Percentiles rank a stretch among this genome's conserved stretches.
Conservation (phyloP, 208 protist genomes). For the Trypanosoma cruzi region DNA sequence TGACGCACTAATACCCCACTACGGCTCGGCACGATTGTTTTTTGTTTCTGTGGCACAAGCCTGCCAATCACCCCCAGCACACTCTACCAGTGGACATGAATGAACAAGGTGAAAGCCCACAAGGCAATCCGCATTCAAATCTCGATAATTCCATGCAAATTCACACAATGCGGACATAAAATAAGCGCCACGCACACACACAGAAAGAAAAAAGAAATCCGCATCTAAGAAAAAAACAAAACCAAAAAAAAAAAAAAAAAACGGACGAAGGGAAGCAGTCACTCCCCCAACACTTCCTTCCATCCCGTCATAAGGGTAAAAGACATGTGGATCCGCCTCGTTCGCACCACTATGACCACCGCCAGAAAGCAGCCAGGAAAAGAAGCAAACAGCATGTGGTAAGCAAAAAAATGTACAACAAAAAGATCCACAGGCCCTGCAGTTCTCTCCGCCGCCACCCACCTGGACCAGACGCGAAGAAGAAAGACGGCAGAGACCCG, state of each 20-base stretch:
- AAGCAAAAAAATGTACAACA: background rate
- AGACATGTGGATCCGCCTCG: background rate
- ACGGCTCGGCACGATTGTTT: no score
- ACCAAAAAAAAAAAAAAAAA: constrained; percentile 21
- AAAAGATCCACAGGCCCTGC: background rate
- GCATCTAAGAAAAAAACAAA: background rate
- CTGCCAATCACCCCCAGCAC: background rate
- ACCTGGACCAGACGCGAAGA: background rate
- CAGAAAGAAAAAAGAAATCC: no score
- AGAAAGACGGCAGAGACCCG: background rate
- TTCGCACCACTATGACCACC: background rate
- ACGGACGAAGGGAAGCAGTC: background rate
- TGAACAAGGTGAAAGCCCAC: background rate
- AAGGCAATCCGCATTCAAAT: background rate
- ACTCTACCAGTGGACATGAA: no score
- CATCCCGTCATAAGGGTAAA: background rate
- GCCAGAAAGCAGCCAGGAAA: background rate
- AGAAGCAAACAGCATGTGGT: background rate
- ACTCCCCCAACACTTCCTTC: background rate
- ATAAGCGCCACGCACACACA: no score
- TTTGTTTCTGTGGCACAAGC: no score
- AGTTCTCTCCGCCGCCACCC: background rate
- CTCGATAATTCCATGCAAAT: no score
- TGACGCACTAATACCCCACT: no score
- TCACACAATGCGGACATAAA: no score